Evolutionary conservation across 176 grass and related monocot genomes (phyloP).

Genomic region (Oryza officinalis): DNA sequence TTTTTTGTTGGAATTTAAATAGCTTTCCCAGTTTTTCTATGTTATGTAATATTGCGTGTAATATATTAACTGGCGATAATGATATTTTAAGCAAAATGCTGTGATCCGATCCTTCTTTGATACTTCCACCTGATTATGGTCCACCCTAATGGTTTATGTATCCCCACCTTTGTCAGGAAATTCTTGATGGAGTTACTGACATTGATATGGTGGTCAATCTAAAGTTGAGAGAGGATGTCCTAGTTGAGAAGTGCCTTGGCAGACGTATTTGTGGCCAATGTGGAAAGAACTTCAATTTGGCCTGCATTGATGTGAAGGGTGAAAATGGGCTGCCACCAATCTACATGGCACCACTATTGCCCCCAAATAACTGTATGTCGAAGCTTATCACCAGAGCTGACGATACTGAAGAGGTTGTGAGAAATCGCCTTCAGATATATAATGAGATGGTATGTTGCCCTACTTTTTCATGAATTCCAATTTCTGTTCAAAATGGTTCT

Average conservation of each 20-base stretch:
- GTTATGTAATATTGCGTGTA: background rate
- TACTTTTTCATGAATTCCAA: background rate
- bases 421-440: constrained; percentile 73
- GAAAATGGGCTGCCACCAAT: constrained; percentile 78
- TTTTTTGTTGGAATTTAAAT: background rate
- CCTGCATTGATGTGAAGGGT: constrained; percentile 76
- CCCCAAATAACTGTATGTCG: constrained; percentile 75
- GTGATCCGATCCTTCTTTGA: background rate
- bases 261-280: constrained; percentile 87
- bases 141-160: constrained; percentile 6
- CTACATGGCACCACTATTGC: constrained; percentile 79
- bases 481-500: background rate
- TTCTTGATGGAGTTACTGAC: constrained; percentile 72
- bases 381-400: constrained; percentile 84
- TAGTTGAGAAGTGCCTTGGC: constrained; percentile 92
- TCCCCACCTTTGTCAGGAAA: constrained; percentile 56
- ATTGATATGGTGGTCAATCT: constrained; percentile 98
- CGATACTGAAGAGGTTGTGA: constrained; percentile 86
- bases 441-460: constrained; percentile 66
- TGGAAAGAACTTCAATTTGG: constrained; percentile 83
- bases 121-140: background rate
- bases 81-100: background rate
- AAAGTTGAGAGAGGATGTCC: constrained; percentile 90
- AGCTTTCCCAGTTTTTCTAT: background rate
- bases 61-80: background rate